Evolutionary conservation across 257 asterid genomes (phyloP), one percentile per base, ranked within the genome.

Genomic region (Echites panduratus): DNA sequence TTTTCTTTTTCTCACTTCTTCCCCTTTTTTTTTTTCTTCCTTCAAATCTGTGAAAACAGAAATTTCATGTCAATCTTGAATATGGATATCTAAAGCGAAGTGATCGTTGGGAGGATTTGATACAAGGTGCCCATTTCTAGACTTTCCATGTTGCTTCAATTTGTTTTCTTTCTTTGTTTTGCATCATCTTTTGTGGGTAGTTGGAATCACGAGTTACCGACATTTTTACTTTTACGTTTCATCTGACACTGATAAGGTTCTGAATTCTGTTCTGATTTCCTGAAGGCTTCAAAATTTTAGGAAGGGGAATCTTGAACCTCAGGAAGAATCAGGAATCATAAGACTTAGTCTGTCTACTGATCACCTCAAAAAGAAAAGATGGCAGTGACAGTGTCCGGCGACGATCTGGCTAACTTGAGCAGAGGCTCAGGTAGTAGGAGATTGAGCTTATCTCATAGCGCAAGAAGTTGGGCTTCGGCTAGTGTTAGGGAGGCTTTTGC

Each of bases 391-490:
- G 53, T 74, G 75, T 81, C 79, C 26, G 80, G 68, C 44, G 96
- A 86, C 70, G 94, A 88, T 41, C 61, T 75, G 78, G 85, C 83
- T 0, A 73, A 90, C n/a, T 47, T 85, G 11, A 87, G 96, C 91
- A 86, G 73, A 44, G 79, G 87, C 58, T 88, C 97, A n/a, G 11
- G 53, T 3, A 50, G 82, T 11, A 71, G 68, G 72, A 89, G 95
- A 70, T 70, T 84, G 20, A 83, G 87, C 40, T 88, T 96, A 41
- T 65, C 80, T 0, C 22, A 73, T 47, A 89, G 96, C 70, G 57
- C 86, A 0, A 83, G 87, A 72, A 86, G 97, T 44, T 88, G 89
- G 95, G 95, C 95, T 70, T 91, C 97, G 1, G 93, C 87, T 20
- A 88, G 96, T 77, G 82, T 80, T 70, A 79, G 93, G 72, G 99